These are phyloP conservation scores for Davidsoniella virescens DNA, from an alignment of 2,329 filamentous ascomycete species.

Conservation along the genomic window DNA sequence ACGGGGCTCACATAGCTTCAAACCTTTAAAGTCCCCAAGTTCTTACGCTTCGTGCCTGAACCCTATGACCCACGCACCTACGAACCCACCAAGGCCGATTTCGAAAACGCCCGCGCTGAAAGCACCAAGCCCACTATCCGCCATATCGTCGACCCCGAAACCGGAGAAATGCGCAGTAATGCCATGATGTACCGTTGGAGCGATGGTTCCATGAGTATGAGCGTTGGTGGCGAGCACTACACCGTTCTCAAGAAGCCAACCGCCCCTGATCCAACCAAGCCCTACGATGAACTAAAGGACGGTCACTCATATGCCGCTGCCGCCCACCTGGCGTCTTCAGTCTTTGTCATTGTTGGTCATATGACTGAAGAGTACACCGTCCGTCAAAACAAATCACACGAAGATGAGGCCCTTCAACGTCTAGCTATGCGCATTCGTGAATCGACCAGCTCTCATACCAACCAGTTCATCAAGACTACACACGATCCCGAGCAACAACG, in stretches of 20 bases:
- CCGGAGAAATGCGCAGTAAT: conserved; percentile 55
- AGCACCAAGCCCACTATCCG: conserved; percentile 50
- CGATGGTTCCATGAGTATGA: conserved; percentile 60
- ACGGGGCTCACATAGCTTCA: conserved; percentile 11
- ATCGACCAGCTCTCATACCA: conserved; percentile 38
- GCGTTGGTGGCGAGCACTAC: conserved; percentile 61
- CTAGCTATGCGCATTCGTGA: conserved; percentile 52
- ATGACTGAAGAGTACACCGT: conserved; percentile 58
- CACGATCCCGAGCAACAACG: conserved; percentile 63
- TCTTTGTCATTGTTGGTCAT: conserved; percentile 59
- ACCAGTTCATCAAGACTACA: conserved; percentile 53
- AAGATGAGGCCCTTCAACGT: conserved; percentile 54
- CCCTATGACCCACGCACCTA: conserved; percentile 52
- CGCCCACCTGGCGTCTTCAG: conserved; percentile 49
- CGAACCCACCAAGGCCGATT: conserved; percentile 39
- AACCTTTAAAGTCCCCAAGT: conserved; percentile 40
- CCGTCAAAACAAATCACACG: conserved; percentile 47
- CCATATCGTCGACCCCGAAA: conserved; percentile 51
- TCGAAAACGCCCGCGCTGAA: conserved; percentile 35
- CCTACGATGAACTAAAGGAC: conserved; percentile 52
- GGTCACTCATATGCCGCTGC: conserved; percentile 62
- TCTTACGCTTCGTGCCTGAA: conserved; percentile 52
- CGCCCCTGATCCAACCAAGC: conserved; percentile 42
- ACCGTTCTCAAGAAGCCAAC: conserved; percentile 56
- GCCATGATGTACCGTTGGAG: conserved; percentile 62